Base-by-base conservation (phyloP, 2,329 filamentous ascomycete species). In the Aphanocladium album region DNA sequence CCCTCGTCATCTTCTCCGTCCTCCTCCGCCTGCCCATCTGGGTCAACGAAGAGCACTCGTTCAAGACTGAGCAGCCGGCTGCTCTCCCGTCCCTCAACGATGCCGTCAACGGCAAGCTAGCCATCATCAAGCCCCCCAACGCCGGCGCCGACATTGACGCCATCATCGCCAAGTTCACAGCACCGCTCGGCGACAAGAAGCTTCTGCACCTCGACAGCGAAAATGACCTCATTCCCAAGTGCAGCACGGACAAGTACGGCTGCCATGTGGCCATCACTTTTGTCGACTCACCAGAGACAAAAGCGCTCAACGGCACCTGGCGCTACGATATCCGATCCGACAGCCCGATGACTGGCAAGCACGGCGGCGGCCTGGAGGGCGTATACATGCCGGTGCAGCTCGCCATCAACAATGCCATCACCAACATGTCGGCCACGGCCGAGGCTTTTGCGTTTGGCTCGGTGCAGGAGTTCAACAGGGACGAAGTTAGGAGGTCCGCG, bases 341-440 rank as follows among this genome's bases (percentile, higher is more conserved):
- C 53, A 66, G 63, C 1, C 61, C 62, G 3, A 61, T 63, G 23
- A 50, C 61, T 39, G 81, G 49, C 69, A 66, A 8, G 75, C 75
- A 39, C 79, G 88, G 62, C 51, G 79, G 81, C 64, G 81, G 84
- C 35, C 73, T 81, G 35, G 67, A 72, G 49, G 54, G 55, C 2
- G 58, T 68, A 7, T 68, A 65, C 57, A 33, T 69, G 19, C 70
- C 71, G 1, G 62, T 71, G 3, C 69, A 70, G 52, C 62, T 70
- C 19, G 77, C 80, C 16, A 63, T 71, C 45, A 70, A 72, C 53
- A 69, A 69, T 50, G 70, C 70, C 53, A 69, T 73, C 17, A 70
- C 67, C 16, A 66, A 70, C 57, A 65, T 62, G 12, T 50, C 46
- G 9, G 17, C 35, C 6, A 12, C 16, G 9, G 14, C 37, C 5